These are phyloP conservation scores for Mycena sanguinolenta DNA, from an alignment of 768 basidiomycete genomes.

Conservation along the genomic window DNA sequence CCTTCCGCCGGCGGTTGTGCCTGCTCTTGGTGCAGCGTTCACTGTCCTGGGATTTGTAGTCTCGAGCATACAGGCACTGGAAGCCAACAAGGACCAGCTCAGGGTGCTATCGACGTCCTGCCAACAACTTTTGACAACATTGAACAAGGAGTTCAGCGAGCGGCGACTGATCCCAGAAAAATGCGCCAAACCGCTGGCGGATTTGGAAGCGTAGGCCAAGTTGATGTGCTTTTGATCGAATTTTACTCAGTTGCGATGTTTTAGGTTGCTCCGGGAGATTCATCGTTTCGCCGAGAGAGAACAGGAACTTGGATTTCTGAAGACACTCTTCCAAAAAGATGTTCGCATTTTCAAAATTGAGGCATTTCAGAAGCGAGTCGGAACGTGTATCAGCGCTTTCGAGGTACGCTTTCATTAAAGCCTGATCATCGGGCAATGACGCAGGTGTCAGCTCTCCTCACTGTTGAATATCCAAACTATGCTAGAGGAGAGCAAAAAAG, in stretches of 20 bases:
- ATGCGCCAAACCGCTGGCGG: conserved; percentile 8
- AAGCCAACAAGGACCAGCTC: conserved; percentile 15
- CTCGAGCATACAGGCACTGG: neutral
- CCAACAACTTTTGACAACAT: conserved; percentile 13
- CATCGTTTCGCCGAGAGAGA: conserved; percentile 15
- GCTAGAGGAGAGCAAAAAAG: conserved; percentile 8
- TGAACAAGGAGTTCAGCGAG: conserved; percentile 20
- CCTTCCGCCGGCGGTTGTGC: too few relatives aligned
- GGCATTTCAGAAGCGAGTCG: conserved; percentile 9
- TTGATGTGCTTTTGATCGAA: neutral
- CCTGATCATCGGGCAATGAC: neutral
- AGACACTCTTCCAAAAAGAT: conserved; percentile 12
- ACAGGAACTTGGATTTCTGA: conserved; percentile 3
- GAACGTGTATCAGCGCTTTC: neutral
- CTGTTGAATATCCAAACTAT: conserved; percentile 21
- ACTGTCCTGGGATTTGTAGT: conserved; percentile 1
- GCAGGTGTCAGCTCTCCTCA: conserved; percentile 12
- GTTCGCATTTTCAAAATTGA: neutral
- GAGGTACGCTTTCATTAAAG: neutral
- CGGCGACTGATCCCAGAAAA: neutral
- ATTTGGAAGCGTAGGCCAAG: conserved; percentile 4
- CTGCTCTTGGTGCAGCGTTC: conserved; percentile 3
- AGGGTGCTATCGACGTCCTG: neutral
- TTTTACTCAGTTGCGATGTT: too few relatives aligned
- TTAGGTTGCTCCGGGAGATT: conserved; percentile 15